These are phyloP conservation scores for Trichoderma parareesei DNA, from an alignment of 495 filamentous ascomycete genomes.

Conservation along the genomic window DNA sequence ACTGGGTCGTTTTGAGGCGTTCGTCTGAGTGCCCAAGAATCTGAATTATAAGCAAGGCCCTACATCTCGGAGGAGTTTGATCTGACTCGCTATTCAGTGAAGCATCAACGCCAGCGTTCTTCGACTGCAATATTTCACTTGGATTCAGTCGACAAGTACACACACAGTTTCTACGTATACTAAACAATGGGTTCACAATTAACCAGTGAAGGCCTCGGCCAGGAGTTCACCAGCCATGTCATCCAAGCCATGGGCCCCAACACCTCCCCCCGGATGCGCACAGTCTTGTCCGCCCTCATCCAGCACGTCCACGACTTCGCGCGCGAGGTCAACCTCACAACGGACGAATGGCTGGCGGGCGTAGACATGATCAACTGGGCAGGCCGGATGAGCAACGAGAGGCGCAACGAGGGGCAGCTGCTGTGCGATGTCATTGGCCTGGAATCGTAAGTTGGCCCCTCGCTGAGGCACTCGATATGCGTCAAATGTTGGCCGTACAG, in stretches of 20 bases:
- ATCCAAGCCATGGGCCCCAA: conserved; percentile 64
- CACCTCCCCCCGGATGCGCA: conserved; percentile 45
- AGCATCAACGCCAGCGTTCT: neutral
- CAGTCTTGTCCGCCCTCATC: conserved; percentile 46
- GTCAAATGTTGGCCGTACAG: too few species aligned
- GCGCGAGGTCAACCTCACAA: conserved; percentile 49
- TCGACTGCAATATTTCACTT: neutral
- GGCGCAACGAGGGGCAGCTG: conserved; percentile 66
- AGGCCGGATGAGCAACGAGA: conserved; percentile 62
- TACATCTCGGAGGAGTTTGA: too few species aligned
- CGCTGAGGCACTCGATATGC: neutral
- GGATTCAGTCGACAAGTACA: neutral
- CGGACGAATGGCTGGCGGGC: conserved; percentile 43
- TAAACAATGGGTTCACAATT: neutral
- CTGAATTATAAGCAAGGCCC: neutral
- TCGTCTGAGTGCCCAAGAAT: neutral
- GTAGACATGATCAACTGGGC: conserved; percentile 57
- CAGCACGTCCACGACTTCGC: conserved; percentile 52
- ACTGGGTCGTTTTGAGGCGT: neutral
- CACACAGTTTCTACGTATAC: neutral
- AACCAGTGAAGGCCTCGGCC: conserved; percentile 15
- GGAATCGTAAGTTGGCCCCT: conserved; percentile 37
- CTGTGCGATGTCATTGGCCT: conserved; percentile 66
- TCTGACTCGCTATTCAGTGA: too few species aligned
- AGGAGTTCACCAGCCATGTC: conserved; percentile 59